Evolutionary conservation across 179 eudicot genomes (phyloP).

Genomic region (Pouteria campechiana): DNA sequence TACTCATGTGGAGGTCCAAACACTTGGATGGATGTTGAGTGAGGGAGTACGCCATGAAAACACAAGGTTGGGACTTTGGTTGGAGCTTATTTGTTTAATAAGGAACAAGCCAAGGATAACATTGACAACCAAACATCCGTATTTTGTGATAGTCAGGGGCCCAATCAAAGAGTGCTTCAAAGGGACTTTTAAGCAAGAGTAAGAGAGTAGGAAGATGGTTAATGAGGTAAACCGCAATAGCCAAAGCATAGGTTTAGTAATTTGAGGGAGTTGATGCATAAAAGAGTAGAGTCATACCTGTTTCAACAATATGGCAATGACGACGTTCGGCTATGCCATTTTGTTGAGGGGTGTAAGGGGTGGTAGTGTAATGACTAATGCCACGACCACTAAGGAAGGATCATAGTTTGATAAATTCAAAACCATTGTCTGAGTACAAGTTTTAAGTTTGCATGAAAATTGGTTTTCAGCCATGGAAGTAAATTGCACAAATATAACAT

Average conservation of each 20-base stretch:
- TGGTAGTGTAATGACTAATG: neutral
- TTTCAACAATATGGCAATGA: neutral
- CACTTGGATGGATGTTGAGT: neutral
- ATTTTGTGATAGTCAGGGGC: neutral
- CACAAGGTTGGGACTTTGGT: neutral
- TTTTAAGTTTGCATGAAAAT: neutral
- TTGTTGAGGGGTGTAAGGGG: slow-evolving; percentile 2
- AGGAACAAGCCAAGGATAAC: neutral
- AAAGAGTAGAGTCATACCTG: neutral
- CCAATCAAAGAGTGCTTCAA: neutral
- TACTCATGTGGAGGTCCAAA: neutral
- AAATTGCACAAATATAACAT: neutral
- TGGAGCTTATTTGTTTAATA: neutral
- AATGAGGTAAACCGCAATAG: neutral
- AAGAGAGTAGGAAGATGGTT: neutral
- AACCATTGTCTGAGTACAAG: neutral
- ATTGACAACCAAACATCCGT: neutral
- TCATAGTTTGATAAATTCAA: neutral
- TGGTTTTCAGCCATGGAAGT: neutral
- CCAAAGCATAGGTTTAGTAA: neutral
- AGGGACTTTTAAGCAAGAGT: neutral
- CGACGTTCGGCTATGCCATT: slow-evolving; percentile 1
- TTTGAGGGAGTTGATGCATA: neutral
- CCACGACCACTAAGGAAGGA: neutral
- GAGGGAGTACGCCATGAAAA: neutral